A percentile compares a stretch with the other conserved stretches of the same genome.
These are phyloP conservation scores for Cladophialophora immunda DNA, from an alignment of 2,329 filamentous ascomycete genomes.

Conservation along the genomic window DNA sequence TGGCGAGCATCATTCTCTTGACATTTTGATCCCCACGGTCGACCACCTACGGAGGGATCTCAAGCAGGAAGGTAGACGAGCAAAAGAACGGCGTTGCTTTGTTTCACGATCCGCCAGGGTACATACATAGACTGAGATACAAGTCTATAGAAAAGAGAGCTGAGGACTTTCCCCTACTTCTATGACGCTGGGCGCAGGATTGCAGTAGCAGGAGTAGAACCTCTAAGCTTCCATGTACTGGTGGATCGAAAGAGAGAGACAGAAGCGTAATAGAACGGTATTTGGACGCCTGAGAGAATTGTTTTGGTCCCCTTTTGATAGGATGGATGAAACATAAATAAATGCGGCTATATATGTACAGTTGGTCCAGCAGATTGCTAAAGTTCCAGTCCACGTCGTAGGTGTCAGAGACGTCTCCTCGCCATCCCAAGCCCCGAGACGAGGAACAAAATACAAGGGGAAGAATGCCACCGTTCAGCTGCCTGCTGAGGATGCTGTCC, in stretches of 20 bases:
- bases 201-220: background rate
- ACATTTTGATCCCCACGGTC: background rate
- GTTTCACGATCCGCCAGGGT: too few species aligned
- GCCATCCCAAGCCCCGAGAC: background rate
- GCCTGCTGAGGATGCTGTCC: background rate
- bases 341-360: conserved; percentile 37
- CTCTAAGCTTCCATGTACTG: background rate
- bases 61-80: background rate
- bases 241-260: background rate
- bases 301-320: conserved; percentile 16
- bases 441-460: conserved; percentile 13
- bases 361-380: conserved; percentile 33
- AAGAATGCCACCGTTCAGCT: conserved; percentile 6
- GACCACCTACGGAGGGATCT: background rate
- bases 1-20: background rate
- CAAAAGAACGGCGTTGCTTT: too few species aligned
- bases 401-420: background rate
- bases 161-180: too few species aligned
- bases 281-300: conserved; percentile 4
- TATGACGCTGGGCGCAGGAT: too few species aligned
- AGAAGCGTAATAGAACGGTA: background rate
- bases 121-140: too few species aligned
- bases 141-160: too few species aligned
- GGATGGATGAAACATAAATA: conserved; percentile 19
- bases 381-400: conserved; percentile 14